Evolutionary conservation across 2,329 filamentous ascomycete genomes (phyloP).

Genomic region (Verticillium zaregamsianum): DNA sequence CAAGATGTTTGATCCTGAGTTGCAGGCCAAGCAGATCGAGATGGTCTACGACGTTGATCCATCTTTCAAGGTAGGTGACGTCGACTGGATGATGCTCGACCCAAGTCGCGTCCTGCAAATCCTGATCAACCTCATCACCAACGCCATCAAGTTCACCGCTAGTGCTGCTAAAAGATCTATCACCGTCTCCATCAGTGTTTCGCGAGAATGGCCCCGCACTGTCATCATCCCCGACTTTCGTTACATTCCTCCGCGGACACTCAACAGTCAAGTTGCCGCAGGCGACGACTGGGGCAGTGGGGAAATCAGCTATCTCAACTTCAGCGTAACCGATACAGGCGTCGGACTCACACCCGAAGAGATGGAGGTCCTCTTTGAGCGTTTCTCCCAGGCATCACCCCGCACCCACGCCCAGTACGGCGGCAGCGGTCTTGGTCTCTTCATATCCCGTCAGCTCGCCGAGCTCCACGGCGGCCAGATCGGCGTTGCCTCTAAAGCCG

Average conservation of each 20-base stretch:
- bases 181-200: constrained; percentile 46
- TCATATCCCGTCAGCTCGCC: constrained; percentile 59
- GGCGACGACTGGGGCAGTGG: constrained; percentile 27
- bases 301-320: constrained; percentile 29
- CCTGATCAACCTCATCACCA: constrained; percentile 56
- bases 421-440: constrained; percentile 59
- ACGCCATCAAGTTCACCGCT: constrained; percentile 56
- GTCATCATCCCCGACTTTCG: constrained; percentile 18
- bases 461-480: constrained; percentile 64
- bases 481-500: constrained; percentile 54
- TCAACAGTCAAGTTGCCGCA: constrained; percentile 7
- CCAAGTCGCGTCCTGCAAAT: constrained; percentile 55
- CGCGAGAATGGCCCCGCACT: constrained; percentile 28
- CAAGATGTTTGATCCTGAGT: constrained; percentile 56
- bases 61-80: constrained; percentile 39
- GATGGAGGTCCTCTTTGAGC: constrained; percentile 61
- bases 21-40: constrained; percentile 50
- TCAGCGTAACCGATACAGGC: constrained; percentile 63
- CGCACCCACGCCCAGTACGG: constrained; percentile 55
- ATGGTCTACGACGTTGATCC: constrained; percentile 44
- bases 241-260: constrained; percentile 23
- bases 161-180: constrained; percentile 30
- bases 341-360: constrained; percentile 58
- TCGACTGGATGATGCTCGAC: constrained; percentile 54
- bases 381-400: constrained; percentile 59